Base-by-base conservation (phyloP, 495 filamentous ascomycete genomes). In the Penicillium paxilli region DNA sequence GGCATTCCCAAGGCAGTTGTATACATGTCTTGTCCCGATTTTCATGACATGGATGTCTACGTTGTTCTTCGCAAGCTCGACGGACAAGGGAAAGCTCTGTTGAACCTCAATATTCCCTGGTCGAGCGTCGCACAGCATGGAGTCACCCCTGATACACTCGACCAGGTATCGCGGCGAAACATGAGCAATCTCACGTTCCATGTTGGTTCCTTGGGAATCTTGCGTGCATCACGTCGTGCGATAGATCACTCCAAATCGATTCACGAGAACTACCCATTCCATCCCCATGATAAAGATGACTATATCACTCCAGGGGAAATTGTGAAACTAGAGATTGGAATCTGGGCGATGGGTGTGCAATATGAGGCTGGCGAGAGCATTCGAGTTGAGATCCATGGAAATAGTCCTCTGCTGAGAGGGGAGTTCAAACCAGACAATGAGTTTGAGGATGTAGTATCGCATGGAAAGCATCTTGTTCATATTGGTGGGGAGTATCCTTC, bases 11-110 rank as follows among this genome's bases (percentile, higher is more conserved):
- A 70, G 49, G 65, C 53, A 4, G 21, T 49, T 0, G 54, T 76
- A 0, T 68, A 61, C 54, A 68, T 75, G 58, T 72, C 66, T n/a
- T 71, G 63, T 44, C 4, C 54, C 0, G 65, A 63, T 21, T 16
- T 41, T 11, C 58, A 74, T 47, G 72, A 77, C 41, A 62, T 77
- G 59, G 64, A 71, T 54, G 60, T 77, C 0, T 72, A 60, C 49
- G 56, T 75, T 11, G 40, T 58, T 17, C 20, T 73, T 2, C 66
- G 67, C 7, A 77, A 77, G 41, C 45, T 63, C 10, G 59, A 63
- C 37, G 46, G 16, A 19, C 26, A 52, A 38, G 72, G 70, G 0
- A 57, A 63, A n/a, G 19, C 55, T 1, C 44, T 73, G 1, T 17
- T 61, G 16, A 54, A 63, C 25, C 23, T 63, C 17, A 70, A 71